Conservation (phyloP, 1,139 yeast genomes). For the Saccharomyces hybrid region DNA sequence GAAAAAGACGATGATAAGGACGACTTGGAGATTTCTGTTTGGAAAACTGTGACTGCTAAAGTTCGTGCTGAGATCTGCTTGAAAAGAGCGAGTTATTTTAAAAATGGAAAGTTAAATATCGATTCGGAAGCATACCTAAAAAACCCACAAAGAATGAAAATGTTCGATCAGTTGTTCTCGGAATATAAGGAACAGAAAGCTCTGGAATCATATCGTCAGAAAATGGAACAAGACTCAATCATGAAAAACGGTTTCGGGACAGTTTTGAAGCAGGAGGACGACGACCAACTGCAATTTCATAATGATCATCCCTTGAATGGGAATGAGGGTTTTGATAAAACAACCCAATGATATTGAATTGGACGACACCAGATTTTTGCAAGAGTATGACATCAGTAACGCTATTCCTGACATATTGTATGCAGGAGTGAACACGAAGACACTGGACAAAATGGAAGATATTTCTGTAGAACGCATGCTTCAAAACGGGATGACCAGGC, state of each 20-base stretch:
- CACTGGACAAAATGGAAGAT: conserved; percentile 46
- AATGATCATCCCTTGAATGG: neutral
- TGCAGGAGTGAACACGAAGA: conserved; percentile 44
- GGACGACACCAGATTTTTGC: conserved; percentile 43
- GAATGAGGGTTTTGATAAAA: conserved; percentile 20
- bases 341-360: conserved; percentile 25
- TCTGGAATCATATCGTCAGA: conserved; percentile 22
- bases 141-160: conserved; percentile 51
- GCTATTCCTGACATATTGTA: conserved; percentile 66
- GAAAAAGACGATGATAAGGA: conserved; percentile 49
- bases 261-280: conserved; percentile 23
- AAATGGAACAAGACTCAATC: conserved; percentile 26
- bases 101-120: conserved; percentile 45
- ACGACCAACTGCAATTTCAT: conserved; percentile 9
- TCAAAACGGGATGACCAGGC: conserved; percentile 27
- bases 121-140: conserved; percentile 64
- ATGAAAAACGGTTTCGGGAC: conserved; percentile 33
- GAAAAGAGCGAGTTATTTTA: conserved; percentile 60
- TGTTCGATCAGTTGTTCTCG: conserved; percentile 27
- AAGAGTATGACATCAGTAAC: conserved; percentile 79
- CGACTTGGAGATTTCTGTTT: conserved; percentile 65
- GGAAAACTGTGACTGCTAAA: conserved; percentile 76
- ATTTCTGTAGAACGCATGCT: conserved; percentile 33
- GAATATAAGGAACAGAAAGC: conserved; percentile 29
- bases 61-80: conserved; percentile 70